Conservation (phyloP, 2,329 filamentous ascomycete species). For the Neofusicoccum kwambonambiense region DNA sequence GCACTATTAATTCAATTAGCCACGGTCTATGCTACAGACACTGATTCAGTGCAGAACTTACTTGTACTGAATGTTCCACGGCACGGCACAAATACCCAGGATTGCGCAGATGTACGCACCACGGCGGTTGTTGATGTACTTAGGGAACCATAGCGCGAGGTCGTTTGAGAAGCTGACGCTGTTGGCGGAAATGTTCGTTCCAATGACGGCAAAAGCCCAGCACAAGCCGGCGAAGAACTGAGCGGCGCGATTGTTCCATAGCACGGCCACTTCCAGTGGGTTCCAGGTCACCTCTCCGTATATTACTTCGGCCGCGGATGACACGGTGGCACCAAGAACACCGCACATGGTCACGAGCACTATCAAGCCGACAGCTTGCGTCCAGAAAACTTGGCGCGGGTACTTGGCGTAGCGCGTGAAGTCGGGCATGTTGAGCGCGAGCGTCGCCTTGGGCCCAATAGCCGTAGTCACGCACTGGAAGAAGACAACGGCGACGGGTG, state of each 20-base stretch:
- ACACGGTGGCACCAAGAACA: constrained; percentile 12
- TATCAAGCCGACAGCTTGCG: constrained; percentile 8
- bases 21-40: constrained; percentile 31
- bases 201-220: constrained; percentile 18
- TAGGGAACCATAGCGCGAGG: constrained; percentile 17
- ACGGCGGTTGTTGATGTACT: constrained; percentile 23
- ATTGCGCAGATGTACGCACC: constrained; percentile 37
- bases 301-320: constrained; percentile 17
- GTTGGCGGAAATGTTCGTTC: constrained; percentile 22
- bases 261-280: constrained; percentile 25
- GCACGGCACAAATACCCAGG: constrained; percentile 30
- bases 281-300: constrained; percentile 23
- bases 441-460: constrained; percentile 11
- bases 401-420: constrained; percentile 15
- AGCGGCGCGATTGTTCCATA: constrained; percentile 19
- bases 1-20: constrained; percentile 10
- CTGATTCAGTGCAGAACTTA: constrained; percentile 27
- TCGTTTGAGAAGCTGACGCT: constrained; percentile 18
- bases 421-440: constrained; percentile 21
- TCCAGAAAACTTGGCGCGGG: constrained; percentile 14
- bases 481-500: constrained; percentile 20
- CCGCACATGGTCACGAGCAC: constrained; percentile 11
- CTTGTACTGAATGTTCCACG: constrained; percentile 16
- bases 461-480: constrained; percentile 25
- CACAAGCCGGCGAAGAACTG: constrained; percentile 16